phyloP scores from a whole-genome alignment of 306 rosid species.

The Astragalus membranaceus region DNA sequence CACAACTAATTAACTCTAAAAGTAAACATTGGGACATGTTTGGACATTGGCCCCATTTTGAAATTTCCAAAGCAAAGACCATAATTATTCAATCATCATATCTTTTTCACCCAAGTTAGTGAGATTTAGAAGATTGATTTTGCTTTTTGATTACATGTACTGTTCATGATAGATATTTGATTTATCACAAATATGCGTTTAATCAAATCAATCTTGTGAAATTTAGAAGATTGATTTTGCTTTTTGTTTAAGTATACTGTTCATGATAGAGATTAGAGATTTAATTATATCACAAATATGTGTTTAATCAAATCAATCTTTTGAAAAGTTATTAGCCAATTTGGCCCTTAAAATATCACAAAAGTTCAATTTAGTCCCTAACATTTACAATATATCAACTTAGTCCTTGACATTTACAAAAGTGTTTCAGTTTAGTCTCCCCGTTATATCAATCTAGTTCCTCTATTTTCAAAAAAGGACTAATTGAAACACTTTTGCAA shows the following conservation, averaged over 20 bases:
- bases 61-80: slow-evolving; percentile 21
- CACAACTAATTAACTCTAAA: slow-evolving; percentile 12
- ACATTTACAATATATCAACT: no score
- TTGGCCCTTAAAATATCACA: no score
- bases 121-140: slow-evolving; percentile 6
- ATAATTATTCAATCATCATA: slow-evolving; percentile 35
- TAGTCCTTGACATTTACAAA: no score
- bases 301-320: neutral
- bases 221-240: slow-evolving; percentile 3
- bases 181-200: neutral
- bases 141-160: neutral
- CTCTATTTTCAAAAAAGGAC: no score
- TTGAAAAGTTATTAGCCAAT: neutral
- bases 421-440: no score
- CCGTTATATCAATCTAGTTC: no score
- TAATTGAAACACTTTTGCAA: no score
- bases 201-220: neutral
- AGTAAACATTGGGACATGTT: slow-evolving; percentile 7
- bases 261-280: neutral
- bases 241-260: neutral
- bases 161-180: neutral
- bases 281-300: neutral
- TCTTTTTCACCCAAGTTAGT: slow-evolving; percentile 15
- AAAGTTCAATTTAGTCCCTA: no score
- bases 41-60: slow-evolving; percentile 23